These are phyloP conservation scores for Candida tammaniensis DNA, from an alignment of 805 yeast species.

Conservation along the genomic window DNA sequence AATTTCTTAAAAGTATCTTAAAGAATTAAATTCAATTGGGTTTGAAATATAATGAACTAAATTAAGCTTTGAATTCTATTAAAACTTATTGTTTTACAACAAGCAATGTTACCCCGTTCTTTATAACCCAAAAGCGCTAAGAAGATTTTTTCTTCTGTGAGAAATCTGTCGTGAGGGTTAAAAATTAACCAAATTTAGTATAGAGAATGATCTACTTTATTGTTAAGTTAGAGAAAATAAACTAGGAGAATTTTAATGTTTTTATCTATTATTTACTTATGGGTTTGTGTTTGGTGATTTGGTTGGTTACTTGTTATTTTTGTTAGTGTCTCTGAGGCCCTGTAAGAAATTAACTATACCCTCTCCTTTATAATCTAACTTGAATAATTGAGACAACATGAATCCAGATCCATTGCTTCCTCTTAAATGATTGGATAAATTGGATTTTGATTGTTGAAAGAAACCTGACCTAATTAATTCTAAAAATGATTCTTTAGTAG, in stretches of 20 bases:
- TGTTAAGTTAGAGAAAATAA: background rate
- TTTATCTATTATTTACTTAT: background rate
- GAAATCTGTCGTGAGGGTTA: constrained; percentile 1
- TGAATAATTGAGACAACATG: constrained; percentile 47
- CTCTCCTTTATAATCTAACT: constrained; percentile 52
- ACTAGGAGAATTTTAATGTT: background rate
- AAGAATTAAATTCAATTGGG: too few relatives aligned
- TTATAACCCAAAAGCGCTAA: too few relatives aligned
- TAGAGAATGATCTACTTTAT: too few relatives aligned
- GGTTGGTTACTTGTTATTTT: too few relatives aligned
- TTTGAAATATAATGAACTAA: too few relatives aligned
- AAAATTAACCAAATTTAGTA: too few relatives aligned
- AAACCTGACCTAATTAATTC: constrained; percentile 48
- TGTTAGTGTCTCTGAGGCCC: constrained; percentile 36
- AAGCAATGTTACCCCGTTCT: too few relatives aligned
- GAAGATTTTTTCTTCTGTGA: constrained; percentile 1
- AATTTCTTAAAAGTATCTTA: too few relatives aligned
- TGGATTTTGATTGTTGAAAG: constrained; percentile 41
- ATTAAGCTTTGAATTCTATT: too few relatives aligned
- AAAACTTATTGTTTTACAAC: background rate
- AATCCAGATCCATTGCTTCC: constrained; percentile 43
- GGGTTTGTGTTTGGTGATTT: background rate
- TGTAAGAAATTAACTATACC: constrained; percentile 50
- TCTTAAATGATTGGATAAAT: constrained; percentile 42
- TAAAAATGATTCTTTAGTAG: constrained; percentile 35